These are phyloP conservation scores for Bocquillonia castaneifolia DNA, from an alignment of 441 rosid genomes.

Conservation along the genomic window DNA sequence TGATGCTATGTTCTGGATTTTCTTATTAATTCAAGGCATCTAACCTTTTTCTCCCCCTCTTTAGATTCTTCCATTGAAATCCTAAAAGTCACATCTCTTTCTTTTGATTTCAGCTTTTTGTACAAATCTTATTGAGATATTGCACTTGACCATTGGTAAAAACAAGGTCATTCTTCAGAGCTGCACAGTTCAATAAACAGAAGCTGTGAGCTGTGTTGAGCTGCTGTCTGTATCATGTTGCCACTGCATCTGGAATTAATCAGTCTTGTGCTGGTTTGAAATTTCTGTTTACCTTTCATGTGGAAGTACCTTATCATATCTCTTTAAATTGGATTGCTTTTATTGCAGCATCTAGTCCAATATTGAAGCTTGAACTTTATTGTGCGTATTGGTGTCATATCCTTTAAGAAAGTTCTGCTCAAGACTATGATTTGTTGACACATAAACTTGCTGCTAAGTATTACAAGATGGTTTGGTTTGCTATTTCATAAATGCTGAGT, in stretches of 20 bases:
- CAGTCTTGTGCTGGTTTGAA: background rate
- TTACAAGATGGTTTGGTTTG: background rate
- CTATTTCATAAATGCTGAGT: background rate
- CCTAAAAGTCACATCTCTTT: background rate
- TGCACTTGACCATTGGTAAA: background rate
- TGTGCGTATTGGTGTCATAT: too few relatives aligned
- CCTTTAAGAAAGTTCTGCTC: too few relatives aligned
- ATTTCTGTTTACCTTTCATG: background rate
- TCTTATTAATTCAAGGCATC: too few relatives aligned
- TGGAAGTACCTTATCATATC: background rate
- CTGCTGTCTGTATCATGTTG: background rate
- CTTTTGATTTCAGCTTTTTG: background rate
- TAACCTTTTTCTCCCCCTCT: too few relatives aligned
- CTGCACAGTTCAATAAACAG: background rate
- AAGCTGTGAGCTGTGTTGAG: background rate
- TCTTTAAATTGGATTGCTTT: background rate
- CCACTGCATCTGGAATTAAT: background rate
- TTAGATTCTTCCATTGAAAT: background rate
- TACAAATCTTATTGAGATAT: slow-evolving; percentile 1
- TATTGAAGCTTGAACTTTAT: slow-evolving; percentile 1
- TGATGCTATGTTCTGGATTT: too few relatives aligned
- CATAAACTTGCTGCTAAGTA: background rate
- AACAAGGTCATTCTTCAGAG: slow-evolving; percentile 6
- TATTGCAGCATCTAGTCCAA: background rate
- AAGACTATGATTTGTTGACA: background rate